phyloP scores from a whole-genome alignment of 768 basidiomycete species.

The Mycena belliarum region DNA sequence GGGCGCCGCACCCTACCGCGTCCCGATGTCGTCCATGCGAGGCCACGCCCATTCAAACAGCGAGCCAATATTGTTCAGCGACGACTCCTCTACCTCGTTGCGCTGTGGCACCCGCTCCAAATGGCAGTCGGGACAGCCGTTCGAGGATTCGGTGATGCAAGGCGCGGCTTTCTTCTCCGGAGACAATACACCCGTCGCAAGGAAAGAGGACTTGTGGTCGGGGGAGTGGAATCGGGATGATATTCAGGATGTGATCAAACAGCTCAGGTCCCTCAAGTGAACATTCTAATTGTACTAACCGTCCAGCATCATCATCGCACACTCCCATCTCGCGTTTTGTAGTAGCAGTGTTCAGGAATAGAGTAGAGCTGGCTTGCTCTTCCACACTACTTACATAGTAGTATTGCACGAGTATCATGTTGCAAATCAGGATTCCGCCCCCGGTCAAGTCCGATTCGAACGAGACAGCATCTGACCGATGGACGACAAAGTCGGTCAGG shows the following conservation, averaged over 20 bases:
- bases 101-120: conserved; percentile 7
- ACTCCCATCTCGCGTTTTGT: conserved; percentile 4
- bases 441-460: no score
- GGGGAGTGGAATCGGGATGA: conserved; percentile 21
- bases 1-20: neutral
- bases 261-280: conserved; percentile 17
- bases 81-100: neutral
- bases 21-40: neutral
- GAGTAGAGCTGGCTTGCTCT: conserved; percentile 9
- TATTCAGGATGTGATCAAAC: conserved; percentile 20
- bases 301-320: neutral
- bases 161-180: neutral
- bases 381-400: neutral
- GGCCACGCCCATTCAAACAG: conserved; percentile 17
- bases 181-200: conserved; percentile 10
- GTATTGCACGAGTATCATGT: no score
- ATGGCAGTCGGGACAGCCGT: conserved; percentile 9
- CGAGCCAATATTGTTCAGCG: neutral
- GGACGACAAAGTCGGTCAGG: no score
- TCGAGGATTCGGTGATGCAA: neutral
- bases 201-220: conserved; percentile 16
- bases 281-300: neutral
- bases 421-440: no score
- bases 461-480: no score
- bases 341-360: conserved; percentile 1